Evolutionary conservation across 805 yeast species (phyloP), one percentile per base, ranked within the genome.

Genomic region (Lipomyces sp.): DNA sequence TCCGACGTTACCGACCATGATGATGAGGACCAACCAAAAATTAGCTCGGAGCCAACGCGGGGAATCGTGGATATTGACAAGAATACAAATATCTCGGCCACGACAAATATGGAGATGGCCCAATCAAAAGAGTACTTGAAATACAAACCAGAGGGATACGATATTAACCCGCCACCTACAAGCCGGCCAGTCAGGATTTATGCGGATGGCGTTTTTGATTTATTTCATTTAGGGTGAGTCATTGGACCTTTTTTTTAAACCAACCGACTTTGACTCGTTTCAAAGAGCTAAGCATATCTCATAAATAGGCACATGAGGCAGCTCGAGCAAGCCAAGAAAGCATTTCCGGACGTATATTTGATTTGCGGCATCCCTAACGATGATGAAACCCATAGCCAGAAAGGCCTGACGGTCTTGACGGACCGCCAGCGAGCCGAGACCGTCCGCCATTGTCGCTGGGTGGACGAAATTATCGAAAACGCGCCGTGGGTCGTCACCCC

Each of bases 191-290:
- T 95, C 35, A 84, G 99, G 67, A 86, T 95, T n/a, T 95, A 95
- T 77, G 99, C 99, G 4, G 99, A 95, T 79, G 99, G 99, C 62
- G 97, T 95, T 24, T 95, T 95, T 81, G 99, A 95, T 79, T 80
- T 95, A 69, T 95, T 95, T 80, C 99, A 95, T 78, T 77, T 95
- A 75, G 99, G 99, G 67, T 66, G 51, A 35, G 67, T 33, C 24
- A 24, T 24, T 24, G 24, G 24, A 8, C 1, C 24, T 24, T 24
- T 24, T 24, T 24, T 24, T 24, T 24, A 1, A 1, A 1, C 24
- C 24, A 24, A 24, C 24, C 24, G 24, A 24, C 24, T 24, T 24
- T 24, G 24, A 24, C 24, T 24, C 24, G 24, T 24, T 24, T 24
- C 24, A 24, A 24, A 24, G 24, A 1, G 24, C 24, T 24, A 24